phyloP scores from a whole-genome alignment of 805 yeast species.

The Cyberlindnera euphorbiae region DNA sequence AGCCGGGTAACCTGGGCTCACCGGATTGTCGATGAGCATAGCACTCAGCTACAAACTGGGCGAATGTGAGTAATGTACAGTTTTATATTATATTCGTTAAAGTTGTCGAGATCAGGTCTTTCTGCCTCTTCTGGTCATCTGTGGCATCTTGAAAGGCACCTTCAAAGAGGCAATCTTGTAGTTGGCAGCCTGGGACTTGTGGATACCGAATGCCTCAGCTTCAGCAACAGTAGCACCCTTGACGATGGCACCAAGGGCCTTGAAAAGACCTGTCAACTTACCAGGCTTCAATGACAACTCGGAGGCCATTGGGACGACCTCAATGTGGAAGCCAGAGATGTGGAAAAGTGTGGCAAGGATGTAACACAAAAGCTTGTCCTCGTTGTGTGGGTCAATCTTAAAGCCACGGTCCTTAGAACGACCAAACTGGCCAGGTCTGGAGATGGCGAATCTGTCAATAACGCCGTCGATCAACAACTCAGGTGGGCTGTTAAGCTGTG shows the following conservation, averaged over 20 bases:
- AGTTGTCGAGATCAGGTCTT: constrained; percentile 20
- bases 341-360: constrained; percentile 69
- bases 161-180: constrained; percentile 78
- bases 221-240: constrained; percentile 69
- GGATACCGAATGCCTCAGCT: constrained; percentile 68
- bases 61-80: too few species aligned
- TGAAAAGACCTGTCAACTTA: constrained; percentile 60
- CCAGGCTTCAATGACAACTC: constrained; percentile 81
- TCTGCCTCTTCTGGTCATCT: constrained; percentile 63
- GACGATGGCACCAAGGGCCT: constrained; percentile 76
- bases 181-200: constrained; percentile 52
- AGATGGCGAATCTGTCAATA: constrained; percentile 64
- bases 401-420: constrained; percentile 73
- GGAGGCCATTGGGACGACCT: constrained; percentile 75
- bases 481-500: constrained; percentile 65
- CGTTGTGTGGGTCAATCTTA: constrained; percentile 80
- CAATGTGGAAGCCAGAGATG: constrained; percentile 69
- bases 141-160: constrained; percentile 89
- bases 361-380: constrained; percentile 81
- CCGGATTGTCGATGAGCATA: too few species aligned
- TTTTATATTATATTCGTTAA: too few species aligned
- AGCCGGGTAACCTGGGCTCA: too few species aligned
- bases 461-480: constrained; percentile 68
- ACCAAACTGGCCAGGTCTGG: constrained; percentile 61
- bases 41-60: too few species aligned